Evolutionary conservation across 495 filamentous ascomycete genomes (phyloP).

Genomic region (Penicillium chermesinum): DNA sequence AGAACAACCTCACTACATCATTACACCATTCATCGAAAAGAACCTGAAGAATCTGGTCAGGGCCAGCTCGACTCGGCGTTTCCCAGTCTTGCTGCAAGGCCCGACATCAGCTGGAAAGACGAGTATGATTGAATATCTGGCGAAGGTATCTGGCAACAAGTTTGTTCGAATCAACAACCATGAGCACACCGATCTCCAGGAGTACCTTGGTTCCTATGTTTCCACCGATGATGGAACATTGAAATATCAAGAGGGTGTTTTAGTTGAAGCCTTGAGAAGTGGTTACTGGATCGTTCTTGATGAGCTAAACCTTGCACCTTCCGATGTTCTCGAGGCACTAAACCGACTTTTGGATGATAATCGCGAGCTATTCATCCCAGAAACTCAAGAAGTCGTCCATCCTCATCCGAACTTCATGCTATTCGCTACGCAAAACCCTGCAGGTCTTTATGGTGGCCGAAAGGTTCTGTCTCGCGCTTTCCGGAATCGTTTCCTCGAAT

Average conservation of each 20-base stretch:
- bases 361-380: constrained; percentile 92
- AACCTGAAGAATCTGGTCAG: constrained; percentile 92
- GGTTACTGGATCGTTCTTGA: constrained; percentile 98
- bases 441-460: constrained; percentile 89
- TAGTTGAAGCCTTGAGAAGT: constrained; percentile 86
- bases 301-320: constrained; percentile 92
- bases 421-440: constrained; percentile 98
- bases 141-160: constrained; percentile 90
- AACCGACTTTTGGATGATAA: constrained; percentile 97
- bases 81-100: constrained; percentile 93
- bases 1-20: constrained; percentile 84
- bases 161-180: constrained; percentile 99
- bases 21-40: constrained; percentile 89
- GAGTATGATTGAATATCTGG: constrained; percentile 97
- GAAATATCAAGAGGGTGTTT: constrained; percentile 85
- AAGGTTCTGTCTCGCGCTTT: constrained; percentile 93
- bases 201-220: constrained; percentile 92
- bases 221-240: constrained; percentile 80
- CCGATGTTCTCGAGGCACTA: constrained; percentile 90
- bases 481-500: constrained; percentile 91
- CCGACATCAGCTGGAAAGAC: constrained; percentile 97
- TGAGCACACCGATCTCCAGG: constrained; percentile 96
- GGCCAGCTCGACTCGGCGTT: constrained; percentile 83
- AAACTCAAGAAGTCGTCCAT: constrained; percentile 88
- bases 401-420: constrained; percentile 96